Evolutionary conservation across 192 early-diverging fungal genomes (phyloP), one percentile per base, ranked within the genome.

Genomic region (Geranomyces variabilis): DNA sequence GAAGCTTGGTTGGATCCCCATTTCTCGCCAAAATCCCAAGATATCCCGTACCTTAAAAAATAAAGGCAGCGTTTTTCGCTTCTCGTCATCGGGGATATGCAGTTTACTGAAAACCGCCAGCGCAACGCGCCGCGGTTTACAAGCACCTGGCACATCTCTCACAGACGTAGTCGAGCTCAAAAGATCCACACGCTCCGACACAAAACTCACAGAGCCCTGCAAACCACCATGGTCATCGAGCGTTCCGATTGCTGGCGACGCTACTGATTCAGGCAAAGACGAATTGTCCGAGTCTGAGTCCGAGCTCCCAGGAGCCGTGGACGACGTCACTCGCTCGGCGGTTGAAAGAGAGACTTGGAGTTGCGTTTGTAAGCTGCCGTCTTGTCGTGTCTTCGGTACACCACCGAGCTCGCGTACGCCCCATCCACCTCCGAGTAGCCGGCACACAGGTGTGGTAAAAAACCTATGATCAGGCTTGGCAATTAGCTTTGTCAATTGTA

Each of bases 81-180:
- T 89, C 70, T 95, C 93, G 2, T 88, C 89, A 69, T 92, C 92
- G 77, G 91, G 92, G 67, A 95, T 92, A 74, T 87, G 93, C 61
- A 95, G 77, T 63, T 93, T 91, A 77, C 91, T 91, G 48, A 89
- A 90, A 4, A 93, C 90, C 71, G 70, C 63, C 34, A 87, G 66
- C 84, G 85, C 33, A 86, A 76, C 26, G 19, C 66, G 44, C 22
- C 58, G 72, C 2, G 31, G 58, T 60, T 34, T 26, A 7, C 31
- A 19, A 62, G 41, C 75, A 12, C 53, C 66, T 0, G 71, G 28
- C 17, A 63, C 48, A 29, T 60, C 66, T 22, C 73, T 13, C 28
- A 70, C 5, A 24, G 63, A 59, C 13, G 48, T 45, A 1, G 73
- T 75, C 14, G 55, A 29, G 13, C 46, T 70, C 8, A 73, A 31